These are phyloP conservation scores for Mycena olivaceomarginata DNA, from an alignment of 768 basidiomycete species.

Conservation along the genomic window DNA sequence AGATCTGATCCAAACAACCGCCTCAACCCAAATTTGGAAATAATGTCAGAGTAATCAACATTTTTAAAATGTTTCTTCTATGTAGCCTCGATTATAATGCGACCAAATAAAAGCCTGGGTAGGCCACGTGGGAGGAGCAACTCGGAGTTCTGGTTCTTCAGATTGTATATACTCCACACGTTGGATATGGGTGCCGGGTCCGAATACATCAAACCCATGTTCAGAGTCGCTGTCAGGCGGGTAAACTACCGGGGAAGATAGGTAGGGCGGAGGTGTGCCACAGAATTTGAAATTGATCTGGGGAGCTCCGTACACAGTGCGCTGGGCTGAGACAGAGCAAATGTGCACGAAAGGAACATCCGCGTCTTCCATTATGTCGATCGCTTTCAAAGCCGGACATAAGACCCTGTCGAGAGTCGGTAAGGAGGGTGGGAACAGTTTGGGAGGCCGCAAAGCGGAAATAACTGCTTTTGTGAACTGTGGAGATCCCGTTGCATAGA, in stretches of 20 bases:
- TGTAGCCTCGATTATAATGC: background rate
- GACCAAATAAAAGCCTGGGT: conserved; percentile 23
- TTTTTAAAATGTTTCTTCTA: no score
- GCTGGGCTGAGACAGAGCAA: conserved; percentile 22
- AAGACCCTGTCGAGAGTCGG: conserved; percentile 3
- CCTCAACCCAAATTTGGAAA: background rate
- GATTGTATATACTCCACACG: conserved; percentile 20
- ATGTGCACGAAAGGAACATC: conserved; percentile 31
- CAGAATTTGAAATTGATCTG: conserved; percentile 23
- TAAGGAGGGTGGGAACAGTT: conserved; percentile 2
- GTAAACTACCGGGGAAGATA: background rate
- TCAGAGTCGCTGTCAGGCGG: conserved; percentile 26
- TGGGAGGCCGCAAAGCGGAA: conserved; percentile 28
- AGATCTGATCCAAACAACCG: conserved; percentile 6
- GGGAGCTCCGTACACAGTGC: conserved; percentile 3
- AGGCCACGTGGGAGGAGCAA: conserved; percentile 11
- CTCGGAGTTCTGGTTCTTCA: background rate
- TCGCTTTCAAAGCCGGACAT: conserved; percentile 14
- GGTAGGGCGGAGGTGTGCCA: conserved; percentile 4
- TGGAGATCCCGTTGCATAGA: conserved; percentile 7
- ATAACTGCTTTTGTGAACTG: conserved; percentile 23
- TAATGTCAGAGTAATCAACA: no score
- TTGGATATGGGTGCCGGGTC: conserved; percentile 7
- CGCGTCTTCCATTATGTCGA: conserved; percentile 27
- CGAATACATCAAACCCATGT: conserved; percentile 9